Evolutionary conservation across 2,329 filamentous ascomycete genomes (phyloP), one percentile per base, ranked within the genome.

Genomic region (Alternaria infectoria): DNA sequence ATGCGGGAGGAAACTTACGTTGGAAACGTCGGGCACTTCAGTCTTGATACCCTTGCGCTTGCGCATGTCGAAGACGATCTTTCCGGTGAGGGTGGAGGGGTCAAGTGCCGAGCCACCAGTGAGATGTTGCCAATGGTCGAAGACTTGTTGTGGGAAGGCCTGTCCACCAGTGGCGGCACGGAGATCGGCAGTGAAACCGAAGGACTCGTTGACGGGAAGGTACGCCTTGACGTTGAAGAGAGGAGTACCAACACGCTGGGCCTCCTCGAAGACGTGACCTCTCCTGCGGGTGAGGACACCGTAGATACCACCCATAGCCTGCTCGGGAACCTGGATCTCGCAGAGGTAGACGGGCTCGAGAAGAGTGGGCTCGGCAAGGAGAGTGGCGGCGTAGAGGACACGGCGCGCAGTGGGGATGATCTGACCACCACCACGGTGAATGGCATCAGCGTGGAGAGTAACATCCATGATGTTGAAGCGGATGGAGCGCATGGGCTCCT

Each of bases 11-110:
- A 9, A 45, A 92, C 93, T 93, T 89, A 96, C 93, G 89, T 97
- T 97, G 82, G 93, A 93, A 86, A 93, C 90, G 82, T 91, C 92
- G 78, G 96, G 95, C 82, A 97, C 92, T 79, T 93, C 89, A 81
- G 91, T 86, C 93, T 99, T 99, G 88, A 99, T 87, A 93, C 95
- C 96, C 93, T 99, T 99, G 86, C 95, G 93, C 91, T 97, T 97
- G 82, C 96, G 93, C 91, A 96, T 97, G 64, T 91, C 89, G 81
- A 87, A 86, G 77, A 98, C 93, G 77, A 97, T 87, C 81, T 88
- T 83, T 82, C 94, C 96, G 78, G 91, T 88, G 89, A 94, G 93
- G 80, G 89, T 89, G 79, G 89, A 91, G 81, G 84, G 73, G 85
- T 99, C 95, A 80, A 97, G 89, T 75, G 93, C 90, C 76, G 92